phyloP scores from a whole-genome alignment of 2,329 filamentous ascomycete species.

The Alternaria conjuncta region DNA sequence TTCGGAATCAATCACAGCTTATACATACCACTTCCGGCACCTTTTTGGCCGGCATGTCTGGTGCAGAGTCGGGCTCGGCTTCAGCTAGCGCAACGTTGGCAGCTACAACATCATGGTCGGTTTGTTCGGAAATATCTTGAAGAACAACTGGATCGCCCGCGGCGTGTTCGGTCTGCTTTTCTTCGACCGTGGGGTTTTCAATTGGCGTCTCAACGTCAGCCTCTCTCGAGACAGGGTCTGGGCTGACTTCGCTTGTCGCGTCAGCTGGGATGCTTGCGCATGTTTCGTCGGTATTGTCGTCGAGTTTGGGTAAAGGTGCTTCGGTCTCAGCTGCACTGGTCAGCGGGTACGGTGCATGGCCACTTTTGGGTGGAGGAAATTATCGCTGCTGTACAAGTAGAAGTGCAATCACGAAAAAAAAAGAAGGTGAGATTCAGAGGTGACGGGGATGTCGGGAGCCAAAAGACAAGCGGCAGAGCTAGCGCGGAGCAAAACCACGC shows the following conservation, averaged over 20 bases:
- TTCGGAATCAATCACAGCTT: background rate
- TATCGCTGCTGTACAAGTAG: conserved; percentile 6
- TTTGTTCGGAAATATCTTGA: conserved; percentile 2
- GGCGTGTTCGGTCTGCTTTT: background rate
- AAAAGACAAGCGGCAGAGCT: conserved; percentile 15
- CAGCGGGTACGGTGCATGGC: conserved; percentile 5
- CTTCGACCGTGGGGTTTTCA: conserved; percentile 5
- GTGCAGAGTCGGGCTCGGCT: conserved; percentile 3
- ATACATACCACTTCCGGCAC: conserved; percentile 12
- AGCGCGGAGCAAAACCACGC: conserved; percentile 28
- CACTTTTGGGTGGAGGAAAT: background rate
- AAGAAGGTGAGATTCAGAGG: conserved; percentile 10
- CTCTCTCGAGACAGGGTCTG: conserved; percentile 11
- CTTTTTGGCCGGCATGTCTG: conserved; percentile 10
- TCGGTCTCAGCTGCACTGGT: conserved; percentile 14
- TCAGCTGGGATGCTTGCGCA: conserved; percentile 12
- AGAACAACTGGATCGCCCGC: background rate
- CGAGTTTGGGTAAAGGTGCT: background rate
- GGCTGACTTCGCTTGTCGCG: conserved; percentile 10
- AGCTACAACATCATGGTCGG: conserved; percentile 7
- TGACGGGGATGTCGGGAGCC: conserved; percentile 22
- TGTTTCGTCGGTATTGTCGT: conserved; percentile 6
- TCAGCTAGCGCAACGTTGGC: conserved; percentile 3
- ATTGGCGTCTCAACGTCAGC: conserved; percentile 9
- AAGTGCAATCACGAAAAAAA: conserved; percentile 5